These are phyloP conservation scores for Candida silvatica DNA, from an alignment of 805 yeast species.

Conservation along the genomic window DNA sequence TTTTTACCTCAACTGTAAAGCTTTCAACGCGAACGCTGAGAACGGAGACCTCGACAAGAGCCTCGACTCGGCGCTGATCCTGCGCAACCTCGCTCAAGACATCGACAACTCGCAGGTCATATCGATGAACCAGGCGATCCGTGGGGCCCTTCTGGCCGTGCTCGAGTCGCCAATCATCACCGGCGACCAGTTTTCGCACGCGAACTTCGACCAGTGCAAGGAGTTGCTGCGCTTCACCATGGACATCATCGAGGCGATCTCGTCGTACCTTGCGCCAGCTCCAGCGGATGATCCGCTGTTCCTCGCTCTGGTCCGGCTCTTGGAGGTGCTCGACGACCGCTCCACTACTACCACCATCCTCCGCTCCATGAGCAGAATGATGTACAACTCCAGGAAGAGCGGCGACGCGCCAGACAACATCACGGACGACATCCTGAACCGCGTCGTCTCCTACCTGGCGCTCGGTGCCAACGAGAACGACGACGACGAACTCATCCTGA, in stretches of 20 bases:
- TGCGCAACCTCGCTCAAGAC: conserved; percentile 81
- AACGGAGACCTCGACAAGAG: conserved; percentile 20
- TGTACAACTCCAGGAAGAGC: conserved; percentile 43
- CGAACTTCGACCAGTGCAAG: conserved; percentile 24
- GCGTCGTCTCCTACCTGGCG: conserved; percentile 48
- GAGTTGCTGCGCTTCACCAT: conserved; percentile 62
- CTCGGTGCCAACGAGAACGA: conserved; percentile 27
- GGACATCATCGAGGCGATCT: conserved; percentile 78
- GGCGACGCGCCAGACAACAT: conserved; percentile 41
- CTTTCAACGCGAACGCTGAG: conserved; percentile 10
- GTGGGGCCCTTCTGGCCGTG: conserved; percentile 35
- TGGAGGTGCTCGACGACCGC: conserved; percentile 54
- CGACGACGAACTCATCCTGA: conserved; percentile 65
- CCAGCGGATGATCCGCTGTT: conserved; percentile 63
- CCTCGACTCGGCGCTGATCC: conserved; percentile 49
- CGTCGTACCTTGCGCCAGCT: conserved; percentile 75
- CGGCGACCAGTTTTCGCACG: conserved; percentile 22
- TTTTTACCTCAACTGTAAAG: conserved; percentile 11
- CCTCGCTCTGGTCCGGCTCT: conserved; percentile 40
- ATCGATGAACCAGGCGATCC: conserved; percentile 36
- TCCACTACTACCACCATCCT: conserved; percentile 58
- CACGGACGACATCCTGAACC: conserved; percentile 37
- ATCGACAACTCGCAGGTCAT: conserved; percentile 72
- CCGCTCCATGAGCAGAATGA: conserved; percentile 71
- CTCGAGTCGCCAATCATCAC: conserved; percentile 25